These are phyloP conservation scores for Sparassis latifolia DNA, from an alignment of 1,284 basidiomycete species.

Conservation along the genomic window DNA sequence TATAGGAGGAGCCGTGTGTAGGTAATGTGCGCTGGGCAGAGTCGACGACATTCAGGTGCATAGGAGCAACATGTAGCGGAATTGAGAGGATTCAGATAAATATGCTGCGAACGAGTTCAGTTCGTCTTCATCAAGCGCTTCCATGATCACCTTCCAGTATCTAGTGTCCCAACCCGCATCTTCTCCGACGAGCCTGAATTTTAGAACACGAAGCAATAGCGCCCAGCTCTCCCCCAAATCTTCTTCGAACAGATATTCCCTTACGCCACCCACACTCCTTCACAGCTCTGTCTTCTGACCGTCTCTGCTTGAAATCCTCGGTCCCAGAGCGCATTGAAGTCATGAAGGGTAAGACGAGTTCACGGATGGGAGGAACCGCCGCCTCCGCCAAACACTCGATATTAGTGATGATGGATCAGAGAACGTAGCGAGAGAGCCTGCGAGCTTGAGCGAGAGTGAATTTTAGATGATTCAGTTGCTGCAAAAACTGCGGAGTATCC, in stretches of 20 bases:
- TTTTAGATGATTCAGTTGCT: constrained; percentile 47
- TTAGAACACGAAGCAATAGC: constrained; percentile 43
- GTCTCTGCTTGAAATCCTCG: constrained; percentile 66
- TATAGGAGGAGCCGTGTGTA: constrained; percentile 63
- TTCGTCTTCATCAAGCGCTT: constrained; percentile 38
- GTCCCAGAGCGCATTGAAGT: constrained; percentile 53
- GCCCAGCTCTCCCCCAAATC: constrained; percentile 41
- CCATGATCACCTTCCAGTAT: constrained; percentile 19
- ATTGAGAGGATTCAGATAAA: constrained; percentile 43
- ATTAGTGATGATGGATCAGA: constrained; percentile 46
- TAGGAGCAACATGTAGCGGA: constrained; percentile 53
- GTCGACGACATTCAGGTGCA: constrained; percentile 65
- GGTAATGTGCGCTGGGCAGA: constrained; percentile 35
- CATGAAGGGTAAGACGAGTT: constrained; percentile 70
- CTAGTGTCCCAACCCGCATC: too few relatives aligned
- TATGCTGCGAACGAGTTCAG: constrained; percentile 63
- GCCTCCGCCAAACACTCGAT: constrained; percentile 40
- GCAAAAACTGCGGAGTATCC: constrained; percentile 30
- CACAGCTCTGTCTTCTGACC: constrained; percentile 79
- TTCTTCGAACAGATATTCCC: constrained; percentile 39
- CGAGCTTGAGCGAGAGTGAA: constrained; percentile 48
- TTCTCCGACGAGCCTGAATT: constrained; percentile 41
- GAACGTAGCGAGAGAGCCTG: constrained; percentile 44
- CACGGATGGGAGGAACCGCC: constrained; percentile 50
- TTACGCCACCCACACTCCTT: constrained; percentile 87